phyloP scores from a whole-genome alignment of 768 basidiomycete genomes.

The Boletus fagicola region DNA sequence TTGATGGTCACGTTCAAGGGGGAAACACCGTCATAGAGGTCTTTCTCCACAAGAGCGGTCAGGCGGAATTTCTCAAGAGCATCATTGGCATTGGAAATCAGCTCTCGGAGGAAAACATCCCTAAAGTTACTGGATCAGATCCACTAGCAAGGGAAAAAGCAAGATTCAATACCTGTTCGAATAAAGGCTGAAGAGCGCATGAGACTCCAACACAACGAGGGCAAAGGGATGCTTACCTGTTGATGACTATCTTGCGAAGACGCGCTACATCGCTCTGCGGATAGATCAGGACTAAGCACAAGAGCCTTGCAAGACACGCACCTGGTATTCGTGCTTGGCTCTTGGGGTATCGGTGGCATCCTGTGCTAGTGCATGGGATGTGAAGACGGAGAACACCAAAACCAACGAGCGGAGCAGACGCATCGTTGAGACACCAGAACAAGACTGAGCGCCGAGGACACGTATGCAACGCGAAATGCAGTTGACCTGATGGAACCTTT shows the following conservation, averaged over 20 bases:
- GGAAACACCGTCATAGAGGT: constrained; percentile 63
- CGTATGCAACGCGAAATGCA: neutral
- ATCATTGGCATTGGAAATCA: constrained; percentile 94
- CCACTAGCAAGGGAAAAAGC: neutral
- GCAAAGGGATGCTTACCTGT: constrained; percentile 50
- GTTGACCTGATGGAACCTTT: neutral
- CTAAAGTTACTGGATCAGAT: constrained; percentile 35
- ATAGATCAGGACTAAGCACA: neutral
- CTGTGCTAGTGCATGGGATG: constrained; percentile 49
- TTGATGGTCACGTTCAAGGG: constrained; percentile 90
- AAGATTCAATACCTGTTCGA: constrained; percentile 60
- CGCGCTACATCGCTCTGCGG: constrained; percentile 88
- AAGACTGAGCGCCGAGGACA: neutral
- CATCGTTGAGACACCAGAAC: constrained; percentile 41
- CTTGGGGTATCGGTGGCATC: constrained; percentile 42
- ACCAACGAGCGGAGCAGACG: constrained; percentile 54
- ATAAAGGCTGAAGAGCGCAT: constrained; percentile 57
- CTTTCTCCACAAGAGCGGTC: constrained; percentile 75
- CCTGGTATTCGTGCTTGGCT: constrained; percentile 73
- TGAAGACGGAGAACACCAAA: constrained; percentile 43
- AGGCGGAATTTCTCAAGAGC: constrained; percentile 94
- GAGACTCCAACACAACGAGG: constrained; percentile 2
- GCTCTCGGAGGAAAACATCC: constrained; percentile 84
- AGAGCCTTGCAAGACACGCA: constrained; percentile 26
- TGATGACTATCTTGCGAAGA: constrained; percentile 89